A percentile compares a stretch with the other conserved stretches of the same genome.
phyloP scores from a whole-genome alignment of 192 early-diverging fungal genomes.

The Paraglomus occultum region DNA sequence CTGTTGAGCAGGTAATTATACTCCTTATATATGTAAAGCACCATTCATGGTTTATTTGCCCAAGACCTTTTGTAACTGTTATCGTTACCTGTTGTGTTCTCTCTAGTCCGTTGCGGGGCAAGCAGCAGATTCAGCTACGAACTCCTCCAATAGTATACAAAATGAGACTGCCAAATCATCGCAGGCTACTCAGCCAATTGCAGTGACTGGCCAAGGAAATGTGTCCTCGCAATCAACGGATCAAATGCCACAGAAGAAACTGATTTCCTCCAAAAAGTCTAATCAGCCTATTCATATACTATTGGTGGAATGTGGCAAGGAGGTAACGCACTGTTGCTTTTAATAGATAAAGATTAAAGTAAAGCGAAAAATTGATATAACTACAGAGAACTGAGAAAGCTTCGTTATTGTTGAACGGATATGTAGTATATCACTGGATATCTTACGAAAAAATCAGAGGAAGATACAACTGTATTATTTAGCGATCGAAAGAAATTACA shows the following conservation, averaged over 20 bases:
- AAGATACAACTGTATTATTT: conserved; percentile 42
- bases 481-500: conserved; percentile 42
- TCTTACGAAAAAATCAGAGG: conserved; percentile 44
- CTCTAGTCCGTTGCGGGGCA: too few relatives aligned
- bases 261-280: neutral
- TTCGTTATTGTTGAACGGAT: conserved; percentile 13
- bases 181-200: neutral
- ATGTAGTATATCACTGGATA: conserved; percentile 44
- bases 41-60: too few relatives aligned
- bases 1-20: too few relatives aligned
- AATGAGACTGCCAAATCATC: neutral
- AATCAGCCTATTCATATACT: conserved; percentile 11
- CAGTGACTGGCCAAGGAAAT: too few relatives aligned
- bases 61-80: too few relatives aligned
- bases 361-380: neutral
- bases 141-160: too few relatives aligned
- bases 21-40: too few relatives aligned
- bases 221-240: too few relatives aligned
- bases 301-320: neutral
- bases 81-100: too few relatives aligned
- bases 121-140: too few relatives aligned
- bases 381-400: neutral
- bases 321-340: neutral
- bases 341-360: neutral
- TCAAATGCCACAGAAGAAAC: neutral